Evolutionary conservation across 169 alveolate genomes (phyloP).

Genomic region (Plasmodium yoelii): DNA sequence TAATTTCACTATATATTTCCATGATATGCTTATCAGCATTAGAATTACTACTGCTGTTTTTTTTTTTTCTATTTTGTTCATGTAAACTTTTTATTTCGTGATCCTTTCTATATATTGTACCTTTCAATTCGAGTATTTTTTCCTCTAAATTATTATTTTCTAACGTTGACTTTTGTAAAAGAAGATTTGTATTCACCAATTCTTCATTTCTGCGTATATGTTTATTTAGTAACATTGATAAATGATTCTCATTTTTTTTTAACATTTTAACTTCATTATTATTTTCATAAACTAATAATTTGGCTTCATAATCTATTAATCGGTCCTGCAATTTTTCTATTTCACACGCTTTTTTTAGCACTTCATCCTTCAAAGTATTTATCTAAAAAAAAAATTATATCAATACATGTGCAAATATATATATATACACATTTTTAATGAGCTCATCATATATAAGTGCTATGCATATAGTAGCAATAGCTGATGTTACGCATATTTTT

Average conservation of each 20-base stretch:
- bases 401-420: too few species aligned
- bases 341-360: conserved; percentile 42
- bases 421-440: not conserved
- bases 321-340: conserved; percentile 53
- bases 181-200: conserved; percentile 45
- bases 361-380: conserved; percentile 40
- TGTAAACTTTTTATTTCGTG: conserved; percentile 67
- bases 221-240: conserved; percentile 37
- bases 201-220: conserved; percentile 65
- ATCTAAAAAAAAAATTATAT: not conserved
- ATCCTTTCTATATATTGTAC: conserved; percentile 54
- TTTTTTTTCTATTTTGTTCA: conserved; percentile 34
- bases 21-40: not conserved
- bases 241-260: conserved; percentile 58
- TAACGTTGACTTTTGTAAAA: conserved; percentile 53
- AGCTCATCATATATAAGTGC: not conserved
- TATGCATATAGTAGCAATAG: too few species aligned
- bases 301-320: conserved; percentile 58
- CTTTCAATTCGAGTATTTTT: conserved; percentile 50
- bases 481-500: too few species aligned
- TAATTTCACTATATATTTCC: conserved; percentile 9
- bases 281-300: conserved; percentile 57
- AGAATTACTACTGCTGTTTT: conserved; percentile 7
- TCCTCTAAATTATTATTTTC: conserved; percentile 62
- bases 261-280: conserved; percentile 56